Evolutionary conservation across 257 asterid genomes (phyloP).

Genomic region (Avicennia marina): DNA sequence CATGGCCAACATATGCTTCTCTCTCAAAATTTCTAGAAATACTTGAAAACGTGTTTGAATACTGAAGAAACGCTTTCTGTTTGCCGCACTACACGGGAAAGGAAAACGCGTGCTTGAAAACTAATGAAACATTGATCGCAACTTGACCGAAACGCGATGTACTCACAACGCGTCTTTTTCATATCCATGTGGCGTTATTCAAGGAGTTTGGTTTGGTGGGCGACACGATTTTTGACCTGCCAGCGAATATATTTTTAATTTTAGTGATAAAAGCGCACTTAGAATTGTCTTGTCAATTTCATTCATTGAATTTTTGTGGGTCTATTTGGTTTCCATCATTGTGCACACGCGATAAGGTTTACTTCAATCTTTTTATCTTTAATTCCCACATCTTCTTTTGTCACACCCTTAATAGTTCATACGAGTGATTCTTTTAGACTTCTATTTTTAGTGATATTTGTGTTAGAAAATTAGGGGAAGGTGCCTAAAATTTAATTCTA

Average conservation of each 20-base stretch:
- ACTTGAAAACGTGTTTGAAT: background rate
- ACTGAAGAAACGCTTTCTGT: too few species aligned
- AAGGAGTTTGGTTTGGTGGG: constrained; percentile 8
- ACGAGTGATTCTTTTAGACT: background rate
- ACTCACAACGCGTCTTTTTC: constrained; percentile 11
- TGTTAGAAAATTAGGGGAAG: background rate
- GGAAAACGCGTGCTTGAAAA: background rate
- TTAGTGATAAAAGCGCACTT: constrained; percentile 24
- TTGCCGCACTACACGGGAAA: too few species aligned
- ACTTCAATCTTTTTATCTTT: background rate
- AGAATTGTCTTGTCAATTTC: constrained; percentile 20
- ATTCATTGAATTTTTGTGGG: constrained; percentile 14
- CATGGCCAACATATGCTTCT: too few species aligned
- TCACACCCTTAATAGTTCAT: constrained; percentile 16
- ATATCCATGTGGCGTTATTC: background rate
- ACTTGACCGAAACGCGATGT: constrained; percentile 10
- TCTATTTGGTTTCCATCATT: constrained; percentile 5
- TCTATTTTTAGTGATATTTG: background rate
- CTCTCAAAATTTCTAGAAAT: too few species aligned
- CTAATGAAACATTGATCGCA: background rate
- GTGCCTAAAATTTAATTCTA: background rate
- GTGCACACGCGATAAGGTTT: constrained; percentile 12
- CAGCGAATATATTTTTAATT: background rate
- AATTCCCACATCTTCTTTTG: constrained; percentile 13
- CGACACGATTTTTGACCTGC: constrained; percentile 17